Base-by-base conservation (phyloP, 352 stramenopile genomes). In the Globisporangium solare region DNA sequence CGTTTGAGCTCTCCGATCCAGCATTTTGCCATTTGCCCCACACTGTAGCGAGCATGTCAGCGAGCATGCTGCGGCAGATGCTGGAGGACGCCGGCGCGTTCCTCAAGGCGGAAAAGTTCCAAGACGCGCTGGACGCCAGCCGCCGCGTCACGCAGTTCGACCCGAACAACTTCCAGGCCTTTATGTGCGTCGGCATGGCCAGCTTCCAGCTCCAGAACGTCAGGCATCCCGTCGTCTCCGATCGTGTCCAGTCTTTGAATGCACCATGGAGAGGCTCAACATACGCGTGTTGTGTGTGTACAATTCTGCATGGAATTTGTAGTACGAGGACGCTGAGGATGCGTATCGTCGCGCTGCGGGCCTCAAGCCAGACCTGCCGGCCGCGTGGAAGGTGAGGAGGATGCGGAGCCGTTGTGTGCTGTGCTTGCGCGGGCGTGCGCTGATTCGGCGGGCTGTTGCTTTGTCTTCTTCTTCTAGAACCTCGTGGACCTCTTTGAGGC, bases 131-230 rank as follows among this genome's bases (percentile, higher is more conserved):
- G 31, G 77, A 89, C 21, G 54, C 73, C 0, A 77, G 68, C n/a
- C 74, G 81, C 1, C 76, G 79, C 51, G 83, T 92, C 45, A 72
- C 80, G 49, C 82, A 94, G 67, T 81, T 94, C 32, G 81, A 89
- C 50, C 66, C 77, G 21, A 85, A 71, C 68, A 94, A 87, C 65
- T 94, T 92, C 47, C 79, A 91, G 58, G 86, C 82, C 32, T 76
- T 92, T 46, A 80, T 95, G 69, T 90, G 79, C 47, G 72, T 92
- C 43, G 86, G 86, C 18, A 64, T 92, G 56, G 74, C 83, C n/a
- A 86, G 68, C 54, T 86, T 88, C 63, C 71, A 90, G 45, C 61
- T 95, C 14, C 54, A 90, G 43, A 62, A 88, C 58, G 83, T n/a
- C n/a, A n/a, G n/a, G n/a, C n/a, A n/a, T n/a, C n/a, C n/a, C n/a